Base-by-base conservation (phyloP, 2,329 filamentous ascomycete genomes). In the Annulohypoxylon truncatum region DNA sequence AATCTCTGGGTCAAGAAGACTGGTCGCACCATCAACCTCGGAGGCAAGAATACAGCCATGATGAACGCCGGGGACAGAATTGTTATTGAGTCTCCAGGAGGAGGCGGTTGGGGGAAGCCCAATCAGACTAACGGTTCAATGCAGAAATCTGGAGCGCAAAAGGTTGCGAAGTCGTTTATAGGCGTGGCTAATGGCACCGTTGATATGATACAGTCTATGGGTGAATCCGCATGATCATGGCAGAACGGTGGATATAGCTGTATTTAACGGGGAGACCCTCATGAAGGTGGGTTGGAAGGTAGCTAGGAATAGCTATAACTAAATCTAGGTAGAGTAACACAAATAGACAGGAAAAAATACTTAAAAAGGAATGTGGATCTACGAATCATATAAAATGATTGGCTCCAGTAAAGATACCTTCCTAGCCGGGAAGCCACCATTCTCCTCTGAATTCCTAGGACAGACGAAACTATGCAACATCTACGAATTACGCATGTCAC, bases 1-100 rank as follows among this genome's bases (percentile, higher is more conserved):
- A 98, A 97, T 71, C 82, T 96, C 44, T 97, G 95, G 95, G 89
- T 96, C 3, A 83, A 85, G 68, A 84, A 83, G 73, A 82, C 88
- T 75, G 84, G 89, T 76, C 81, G 89, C 38, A 82, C 83, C 50
- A 90, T 94, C 73, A 94, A 92, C 72, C 77, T 94, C 33, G 92
- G 92, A 0, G 90, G 88, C 1, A 95, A 94, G 83, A 94, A 94
- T 71, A 92, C 89, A n/a, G 92, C 91, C 10, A 84, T 85, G 9
- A 93, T 95, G 90, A 83, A 87, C 74, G 83, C 88, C 0, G 92
- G 92, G 0, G 92, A 95, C 75, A 82, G 91, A 5, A 93, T 95
- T 73, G 90, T 95, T 55, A 83, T 95, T 13, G 84, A 84, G 69
- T 94, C 92, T 4, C 92, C 92, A 2, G 92, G 92, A 29, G 92